Evolutionary conservation across 2,329 filamentous ascomycete genomes (phyloP), one percentile per base, ranked within the genome.

Genomic region (Botrytis cinerea): DNA sequence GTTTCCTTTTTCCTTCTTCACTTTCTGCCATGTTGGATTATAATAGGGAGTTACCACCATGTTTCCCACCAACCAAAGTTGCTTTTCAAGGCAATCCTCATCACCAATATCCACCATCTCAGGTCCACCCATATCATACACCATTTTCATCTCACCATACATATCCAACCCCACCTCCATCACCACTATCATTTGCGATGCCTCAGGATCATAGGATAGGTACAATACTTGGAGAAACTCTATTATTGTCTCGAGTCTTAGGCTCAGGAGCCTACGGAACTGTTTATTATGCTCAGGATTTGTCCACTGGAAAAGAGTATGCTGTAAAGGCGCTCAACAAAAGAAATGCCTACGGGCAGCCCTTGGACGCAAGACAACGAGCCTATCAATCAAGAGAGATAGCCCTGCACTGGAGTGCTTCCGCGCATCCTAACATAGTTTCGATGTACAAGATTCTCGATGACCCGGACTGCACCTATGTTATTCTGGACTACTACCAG

Each of bases 271-370:
- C 96, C 73, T 99, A 99, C 83, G 96, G 96, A 77, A 95, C 98
- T 60, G 96, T 99, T 40, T 98, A 98, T 85, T 90, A 91, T 93
- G 84, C 95, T 96, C 84, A 89, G 95, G 81, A 91, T 91, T 82
- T 95, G 91, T 78, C 89, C 69, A 79, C 79, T 38, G 70, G 92
- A 81, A 88, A 90, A 74, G 91, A 90, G 77, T 99, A 97, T 86
- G 96, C 96, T 76, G 95, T 99, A 81, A 99, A 99, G 87, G 95
- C 95, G 75, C 88, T 99, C 81, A 96, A 94, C 90, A 98, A 97
- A 84, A 88, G 91, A 83, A 96, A 95, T 83, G 80, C 87, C 77
- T 88, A 91, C 81, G 89, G 89, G 77, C 86, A 87, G 20, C 88
- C 88, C 51, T 86, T 98, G 85, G 95, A 98, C 84, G 87, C 89